Evolutionary conservation across 2,329 filamentous ascomycete genomes (phyloP).

Genomic region (Colletotrichum somersetense): DNA sequence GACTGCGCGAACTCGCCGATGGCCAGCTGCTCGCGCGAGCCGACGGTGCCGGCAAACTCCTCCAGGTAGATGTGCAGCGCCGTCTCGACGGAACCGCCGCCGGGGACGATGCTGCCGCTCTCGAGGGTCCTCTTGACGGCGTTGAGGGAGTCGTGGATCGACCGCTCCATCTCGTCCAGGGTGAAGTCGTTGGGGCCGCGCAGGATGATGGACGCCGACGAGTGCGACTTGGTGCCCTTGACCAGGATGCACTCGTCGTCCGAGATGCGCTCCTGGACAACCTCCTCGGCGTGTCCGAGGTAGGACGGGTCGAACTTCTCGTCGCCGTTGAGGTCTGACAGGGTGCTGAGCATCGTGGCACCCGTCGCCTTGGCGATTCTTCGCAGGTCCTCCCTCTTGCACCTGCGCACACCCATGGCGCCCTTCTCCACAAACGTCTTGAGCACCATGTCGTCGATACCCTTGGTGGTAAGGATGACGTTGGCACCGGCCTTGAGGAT

Average conservation of each 20-base stretch:
- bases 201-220: constrained; percentile 94
- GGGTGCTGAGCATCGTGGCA: constrained; percentile 89
- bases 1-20: constrained; percentile 98
- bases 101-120: constrained; percentile 95
- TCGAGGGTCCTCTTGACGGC: constrained; percentile 98
- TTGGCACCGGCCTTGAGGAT: constrained; percentile 98
- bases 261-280: constrained; percentile 97
- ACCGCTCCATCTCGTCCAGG: constrained; percentile 99
- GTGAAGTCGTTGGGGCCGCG: constrained; percentile 96
- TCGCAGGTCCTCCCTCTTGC: constrained; percentile 98
- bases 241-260: constrained; percentile 98
- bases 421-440: constrained; percentile 96
- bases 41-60: constrained; percentile 97
- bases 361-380: constrained; percentile 97
- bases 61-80: constrained; percentile 99
- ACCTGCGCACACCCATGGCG: constrained; percentile 94
- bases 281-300: constrained; percentile 92
- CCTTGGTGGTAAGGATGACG: constrained; percentile 96
- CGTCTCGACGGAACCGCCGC: constrained; percentile 97
- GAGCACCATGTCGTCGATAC: constrained; percentile 94
- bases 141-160: constrained; percentile 95
- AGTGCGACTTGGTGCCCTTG: constrained; percentile 95
- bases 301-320: constrained; percentile 94
- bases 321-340: constrained; percentile 97
- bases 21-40: constrained; percentile 95